phyloP scores from a whole-genome alignment of 352 stramenopile species.

The Peronosclerospora sorghi region DNA sequence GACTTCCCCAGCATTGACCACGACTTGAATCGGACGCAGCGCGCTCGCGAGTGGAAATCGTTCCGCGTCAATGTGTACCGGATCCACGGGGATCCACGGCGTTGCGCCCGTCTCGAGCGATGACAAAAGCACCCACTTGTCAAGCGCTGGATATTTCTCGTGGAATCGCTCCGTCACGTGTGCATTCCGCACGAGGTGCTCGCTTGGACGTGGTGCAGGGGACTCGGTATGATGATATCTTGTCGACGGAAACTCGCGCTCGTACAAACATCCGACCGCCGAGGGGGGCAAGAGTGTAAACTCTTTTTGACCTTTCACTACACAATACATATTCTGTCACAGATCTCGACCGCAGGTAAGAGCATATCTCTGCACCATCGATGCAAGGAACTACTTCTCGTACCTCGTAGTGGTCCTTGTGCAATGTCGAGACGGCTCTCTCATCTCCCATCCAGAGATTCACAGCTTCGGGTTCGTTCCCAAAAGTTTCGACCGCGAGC shows the following conservation, averaged over 20 bases:
- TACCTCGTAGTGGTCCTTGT: conserved; percentile 97
- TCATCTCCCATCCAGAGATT: conserved; percentile 99
- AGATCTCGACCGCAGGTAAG: background rate
- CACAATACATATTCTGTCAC: conserved; percentile 93
- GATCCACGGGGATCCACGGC: conserved; percentile 76
- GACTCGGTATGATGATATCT: conserved; percentile 41
- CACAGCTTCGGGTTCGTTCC: conserved; percentile 76
- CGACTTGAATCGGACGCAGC: conserved; percentile 50
- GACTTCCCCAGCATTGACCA: conserved; percentile 57
- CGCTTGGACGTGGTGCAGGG: conserved; percentile 1
- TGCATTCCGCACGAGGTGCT: conserved; percentile 15
- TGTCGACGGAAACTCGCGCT: conserved; percentile 52
- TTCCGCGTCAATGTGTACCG: conserved; percentile 43
- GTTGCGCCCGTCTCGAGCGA: conserved; percentile 40
- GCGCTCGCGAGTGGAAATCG: conserved; percentile 40
- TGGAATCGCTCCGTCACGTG: conserved; percentile 38
- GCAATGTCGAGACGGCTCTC: conserved; percentile 89
- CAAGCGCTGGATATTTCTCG: conserved; percentile 32
- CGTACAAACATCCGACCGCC: conserved; percentile 84
- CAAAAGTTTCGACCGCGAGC: conserved; percentile 56
- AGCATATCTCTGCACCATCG: background rate
- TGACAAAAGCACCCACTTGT: conserved; percentile 37
- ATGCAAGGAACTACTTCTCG: background rate
- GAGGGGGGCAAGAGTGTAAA: conserved; percentile 88
- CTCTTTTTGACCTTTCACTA: conserved; percentile 91